Evolutionary conservation across 176 grass and related monocot genomes (phyloP).

Genomic region (Poa pratensis): DNA sequence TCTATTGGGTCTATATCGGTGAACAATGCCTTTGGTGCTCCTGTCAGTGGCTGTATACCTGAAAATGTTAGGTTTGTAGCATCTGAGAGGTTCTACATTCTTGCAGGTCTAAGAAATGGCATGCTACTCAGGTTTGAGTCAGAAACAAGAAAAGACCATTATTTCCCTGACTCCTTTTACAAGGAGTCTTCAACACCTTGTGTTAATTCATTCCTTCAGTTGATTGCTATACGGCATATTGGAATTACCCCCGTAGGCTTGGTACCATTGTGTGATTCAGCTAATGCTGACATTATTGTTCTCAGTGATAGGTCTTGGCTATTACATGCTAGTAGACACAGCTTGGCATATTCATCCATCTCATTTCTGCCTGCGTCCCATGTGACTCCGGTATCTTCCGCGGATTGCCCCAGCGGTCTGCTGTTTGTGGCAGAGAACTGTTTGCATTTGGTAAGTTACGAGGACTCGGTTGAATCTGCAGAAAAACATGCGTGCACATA

Average conservation of each 20-base stretch:
- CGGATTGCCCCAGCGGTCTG: slow-evolving; percentile 86
- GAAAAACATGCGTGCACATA: not conserved
- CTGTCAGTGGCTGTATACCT: slow-evolving; percentile 93
- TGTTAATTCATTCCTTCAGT: slow-evolving; percentile 60
- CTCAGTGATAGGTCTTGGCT: slow-evolving; percentile 96
- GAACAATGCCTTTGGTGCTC: slow-evolving; percentile 76
- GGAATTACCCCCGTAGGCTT: slow-evolving; percentile 92
- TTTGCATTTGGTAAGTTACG: slow-evolving; percentile 82
- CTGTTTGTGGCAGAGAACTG: slow-evolving; percentile 97
- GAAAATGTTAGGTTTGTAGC: slow-evolving; percentile 90
- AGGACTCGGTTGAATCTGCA: slow-evolving; percentile 27
- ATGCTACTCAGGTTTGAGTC: slow-evolving; percentile 93
- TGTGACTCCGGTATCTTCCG: slow-evolving; percentile 84
- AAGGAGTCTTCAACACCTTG: slow-evolving; percentile 42
- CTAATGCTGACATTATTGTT: slow-evolving; percentile 82
- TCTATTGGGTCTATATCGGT: slow-evolving; percentile 71
- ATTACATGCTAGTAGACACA: slow-evolving; percentile 83
- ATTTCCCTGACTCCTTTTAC: slow-evolving; percentile 50
- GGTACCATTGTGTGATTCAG: slow-evolving; percentile 73
- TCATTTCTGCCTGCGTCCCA: slow-evolving; percentile 93
- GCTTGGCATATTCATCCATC: slow-evolving; percentile 92
- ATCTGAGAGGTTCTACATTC: slow-evolving; percentile 79
- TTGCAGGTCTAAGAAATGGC: slow-evolving; percentile 95
- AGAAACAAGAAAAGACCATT: slow-evolving; percentile 45
- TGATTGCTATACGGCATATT: slow-evolving; percentile 88